Base-by-base conservation (phyloP, 2,329 filamentous ascomycete species). In the Pyrenophora teres region DNA sequence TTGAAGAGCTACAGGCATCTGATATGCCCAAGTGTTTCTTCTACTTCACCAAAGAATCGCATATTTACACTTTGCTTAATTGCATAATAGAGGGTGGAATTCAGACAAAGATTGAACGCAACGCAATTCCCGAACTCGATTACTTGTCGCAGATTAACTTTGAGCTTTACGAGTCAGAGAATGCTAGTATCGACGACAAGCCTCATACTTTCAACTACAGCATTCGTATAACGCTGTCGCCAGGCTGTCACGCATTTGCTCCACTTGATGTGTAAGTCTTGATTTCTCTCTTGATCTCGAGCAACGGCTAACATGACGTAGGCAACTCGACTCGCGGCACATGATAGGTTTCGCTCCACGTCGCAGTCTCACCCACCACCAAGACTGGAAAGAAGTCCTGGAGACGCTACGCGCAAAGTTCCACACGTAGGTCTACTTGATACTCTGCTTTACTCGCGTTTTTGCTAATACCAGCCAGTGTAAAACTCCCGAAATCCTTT, bases 31-130 rank as follows among this genome's bases (percentile, higher is more conserved):
- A 97, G 71, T 93, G 89, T 1, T 97, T 97, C 79, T 90, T 97
- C 76, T 99, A 99, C 78, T 99, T 99, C 75, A 99, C 94, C 58
- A 99, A 99, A 75, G 94, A 99, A 76, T 96, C 91, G 0, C 94
- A 99, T 73, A 97, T 99, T 58, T 99, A 99, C 77, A 99, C 94
- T 4, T 83, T 99, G 4, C 84, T 99, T 52, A 99, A 99, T 74
- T 97, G 93, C 73, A 97, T 99, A 63, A 83, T 99, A 21, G 94
- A 99, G 73, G 94, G 95, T 54, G 95, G 94, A 25, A 90, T 99
- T 60, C 89, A 95, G 69, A 97, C 93, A 19, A 99, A 99, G 78
- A 97, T 99, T 69, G 89, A 91, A 64, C 88, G 95, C 32, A 92
- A 91, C 67, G 92, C 90, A 35, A 99, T 99, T 59, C 94, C 94